Evolutionary conservation across 2,329 filamentous ascomycete species (phyloP).

Genomic region (Septoria petroselini): DNA sequence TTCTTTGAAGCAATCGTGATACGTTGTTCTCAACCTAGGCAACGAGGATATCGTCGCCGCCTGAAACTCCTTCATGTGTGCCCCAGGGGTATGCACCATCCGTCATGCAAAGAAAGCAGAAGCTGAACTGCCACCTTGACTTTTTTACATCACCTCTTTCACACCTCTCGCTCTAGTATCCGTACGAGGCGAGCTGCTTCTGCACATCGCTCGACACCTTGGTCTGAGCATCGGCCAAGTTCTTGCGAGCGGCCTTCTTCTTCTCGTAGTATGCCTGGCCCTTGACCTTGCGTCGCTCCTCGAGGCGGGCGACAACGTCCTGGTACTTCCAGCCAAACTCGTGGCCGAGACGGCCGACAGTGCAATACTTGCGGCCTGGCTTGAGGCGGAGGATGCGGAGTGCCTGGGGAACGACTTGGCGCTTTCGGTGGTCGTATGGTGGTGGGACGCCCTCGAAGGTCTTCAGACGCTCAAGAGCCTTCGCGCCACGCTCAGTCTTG

Average conservation of each 20-base stretch:
- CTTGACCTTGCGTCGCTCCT: conserved; percentile 99
- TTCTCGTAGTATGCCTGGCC: conserved; percentile 98
- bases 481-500: conserved; percentile 97
- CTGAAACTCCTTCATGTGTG: conserved; percentile 2
- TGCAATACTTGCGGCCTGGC: conserved; percentile 99
- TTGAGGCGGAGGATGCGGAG: conserved; percentile 94
- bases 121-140: conserved; percentile 1
- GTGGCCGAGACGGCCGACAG: conserved; percentile 93
- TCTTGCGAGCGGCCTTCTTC: conserved; percentile 94
- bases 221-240: conserved; percentile 91
- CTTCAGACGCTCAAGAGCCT: conserved; percentile 97
- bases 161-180: conserved; percentile 65
- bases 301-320: conserved; percentile 95
- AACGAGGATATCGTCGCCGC: conserved; percentile 1
- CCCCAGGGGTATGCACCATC: conserved; percentile 8
- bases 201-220: conserved; percentile 80
- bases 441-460: conserved; percentile 99
- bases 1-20: conserved; percentile 15
- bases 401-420: conserved; percentile 98
- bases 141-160: conserved; percentile 9
- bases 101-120: conserved; percentile 15
- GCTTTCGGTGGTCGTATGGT: conserved; percentile 99
- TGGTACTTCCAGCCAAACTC: conserved; percentile 99
- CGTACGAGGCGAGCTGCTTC: conserved; percentile 82
- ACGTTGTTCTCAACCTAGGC: conserved; percentile 10